A percentile compares a stretch with the other conserved stretches of the same genome.
Evolutionary conservation across 2,329 filamentous ascomycete species (phyloP).

Genomic region (Clonostachys sp.): DNA sequence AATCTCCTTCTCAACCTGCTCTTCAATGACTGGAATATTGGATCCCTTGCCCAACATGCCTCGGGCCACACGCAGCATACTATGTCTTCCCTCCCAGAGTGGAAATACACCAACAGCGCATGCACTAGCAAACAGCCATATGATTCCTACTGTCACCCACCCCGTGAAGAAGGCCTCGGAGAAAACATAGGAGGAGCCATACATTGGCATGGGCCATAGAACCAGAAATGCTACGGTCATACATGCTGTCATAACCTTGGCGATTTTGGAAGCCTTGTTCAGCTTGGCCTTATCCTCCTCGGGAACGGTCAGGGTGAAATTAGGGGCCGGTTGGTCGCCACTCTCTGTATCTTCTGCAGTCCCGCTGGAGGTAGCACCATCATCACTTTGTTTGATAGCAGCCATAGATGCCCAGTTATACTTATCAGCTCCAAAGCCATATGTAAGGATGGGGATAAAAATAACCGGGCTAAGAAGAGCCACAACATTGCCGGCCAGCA

Average conservation of each 20-base stretch:
- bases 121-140: constrained; percentile 66
- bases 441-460: constrained; percentile 72
- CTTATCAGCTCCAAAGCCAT: constrained; percentile 53
- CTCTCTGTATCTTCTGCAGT: not conserved
- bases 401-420: constrained; percentile 91
- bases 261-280: constrained; percentile 45
- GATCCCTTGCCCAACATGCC: not conserved
- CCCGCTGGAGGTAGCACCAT: constrained; percentile 28
- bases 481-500: constrained; percentile 82
- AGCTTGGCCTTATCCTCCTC: constrained; percentile 45
- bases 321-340: not conserved
- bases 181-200: constrained; percentile 69
- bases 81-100: constrained; percentile 65
- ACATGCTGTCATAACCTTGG: constrained; percentile 22
- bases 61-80: not conserved
- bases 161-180: constrained; percentile 62
- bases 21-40: too few species aligned
- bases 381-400: constrained; percentile 72
- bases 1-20: too few species aligned
- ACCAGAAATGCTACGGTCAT: constrained; percentile 67
- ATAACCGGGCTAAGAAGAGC: constrained; percentile 73
- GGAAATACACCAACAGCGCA: constrained; percentile 77
- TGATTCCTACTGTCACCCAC: constrained; percentile 66
- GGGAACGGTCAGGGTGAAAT: too few species aligned
- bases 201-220: constrained; percentile 92